Evolutionary conservation across 2,329 filamentous ascomycete genomes (phyloP).

Genomic region (Aspergillus tamarii): DNA sequence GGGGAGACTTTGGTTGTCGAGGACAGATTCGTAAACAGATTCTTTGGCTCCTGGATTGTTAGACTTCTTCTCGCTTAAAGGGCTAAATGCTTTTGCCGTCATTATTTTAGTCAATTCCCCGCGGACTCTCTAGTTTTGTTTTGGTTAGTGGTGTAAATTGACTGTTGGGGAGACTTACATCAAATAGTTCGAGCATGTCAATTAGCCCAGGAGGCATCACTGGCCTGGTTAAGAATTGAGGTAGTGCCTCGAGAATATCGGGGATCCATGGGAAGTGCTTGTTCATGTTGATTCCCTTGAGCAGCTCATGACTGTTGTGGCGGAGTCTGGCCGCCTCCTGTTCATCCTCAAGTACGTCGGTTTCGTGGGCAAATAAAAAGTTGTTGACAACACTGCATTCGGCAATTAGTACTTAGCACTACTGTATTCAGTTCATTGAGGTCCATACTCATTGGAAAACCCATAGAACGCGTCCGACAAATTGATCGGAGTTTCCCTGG

Average conservation of each 20-base stretch:
- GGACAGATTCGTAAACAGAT: conserved; percentile 34
- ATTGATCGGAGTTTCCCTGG: conserved; percentile 15
- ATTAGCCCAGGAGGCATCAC: not conserved
- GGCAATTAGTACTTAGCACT: too few species aligned
- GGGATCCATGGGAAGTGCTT: conserved; percentile 35
- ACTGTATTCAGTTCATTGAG: too few species aligned
- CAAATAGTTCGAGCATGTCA: not conserved
- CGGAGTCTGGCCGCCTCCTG: conserved; percentile 28
- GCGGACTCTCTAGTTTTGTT: not conserved
- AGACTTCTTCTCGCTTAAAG: not conserved
- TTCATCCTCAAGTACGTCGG: conserved; percentile 27
- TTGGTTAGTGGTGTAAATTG: not conserved
- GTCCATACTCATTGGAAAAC: not conserved
- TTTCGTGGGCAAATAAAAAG: conserved; percentile 34
- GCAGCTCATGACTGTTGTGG: conserved; percentile 31
- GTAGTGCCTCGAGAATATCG: conserved; percentile 24
- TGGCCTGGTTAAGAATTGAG: not conserved
- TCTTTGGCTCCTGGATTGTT: conserved; percentile 16
- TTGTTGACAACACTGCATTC: conserved; percentile 29
- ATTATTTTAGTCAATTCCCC: conserved; percentile 19
- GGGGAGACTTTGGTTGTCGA: conserved; percentile 27
- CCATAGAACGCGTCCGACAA: conserved; percentile 30
- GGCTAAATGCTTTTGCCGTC: conserved; percentile 8
- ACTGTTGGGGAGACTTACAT: not conserved
- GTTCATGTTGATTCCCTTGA: conserved; percentile 35